Evolutionary conservation across 202 grass and related monocot genomes (phyloP), one percentile per base, ranked within the genome.

Genomic region (Musa balbisiana): DNA sequence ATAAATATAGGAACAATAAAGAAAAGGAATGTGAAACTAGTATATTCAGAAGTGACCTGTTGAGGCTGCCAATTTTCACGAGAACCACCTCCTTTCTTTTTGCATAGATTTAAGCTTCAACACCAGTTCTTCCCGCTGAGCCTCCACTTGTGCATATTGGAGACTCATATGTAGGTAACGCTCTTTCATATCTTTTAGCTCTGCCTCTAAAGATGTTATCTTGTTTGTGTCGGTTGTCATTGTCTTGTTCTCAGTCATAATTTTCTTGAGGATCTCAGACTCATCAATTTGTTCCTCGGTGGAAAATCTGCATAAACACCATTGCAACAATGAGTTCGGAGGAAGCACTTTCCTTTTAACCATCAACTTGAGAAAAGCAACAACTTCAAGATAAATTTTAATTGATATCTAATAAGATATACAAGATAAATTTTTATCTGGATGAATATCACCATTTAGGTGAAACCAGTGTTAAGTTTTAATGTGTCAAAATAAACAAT

Each of bases 71-170:
- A 8, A 19, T 60, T 78, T 56, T 77, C 76, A 84, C 43, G 89
- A 85, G 83, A 96, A 96, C 92, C 92, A 96, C 24, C 85, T 80
- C n/a, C 88, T 91, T 58, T 85, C 78, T 74, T 82, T 96, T 69
- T 81, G 88, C 52, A 53, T 71, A 11, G 76, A 83, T 81, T 88
- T 96, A 54, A 96, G 82, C 87, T 96, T 87, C 89, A 86, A 85
- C 58, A 92, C 89, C 55, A 96, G 85, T 64, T 92, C 66, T 75
- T 96, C 92, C 9, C 92, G 82, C 62, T 96, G 83, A 33, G 75
- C 85, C 72, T 90, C 89, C 59, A 96, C 92, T 84, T 96, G 84
- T 10, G 92, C 89, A 83, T 96, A 92, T 79, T 88, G 89, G 77
- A 96, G 69, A 64, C 89, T 96, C 80, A 92, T 68, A 51, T 78